Conservation (phyloP, 1,139 yeast genomes). For the Debaryomyces coudertii region DNA sequence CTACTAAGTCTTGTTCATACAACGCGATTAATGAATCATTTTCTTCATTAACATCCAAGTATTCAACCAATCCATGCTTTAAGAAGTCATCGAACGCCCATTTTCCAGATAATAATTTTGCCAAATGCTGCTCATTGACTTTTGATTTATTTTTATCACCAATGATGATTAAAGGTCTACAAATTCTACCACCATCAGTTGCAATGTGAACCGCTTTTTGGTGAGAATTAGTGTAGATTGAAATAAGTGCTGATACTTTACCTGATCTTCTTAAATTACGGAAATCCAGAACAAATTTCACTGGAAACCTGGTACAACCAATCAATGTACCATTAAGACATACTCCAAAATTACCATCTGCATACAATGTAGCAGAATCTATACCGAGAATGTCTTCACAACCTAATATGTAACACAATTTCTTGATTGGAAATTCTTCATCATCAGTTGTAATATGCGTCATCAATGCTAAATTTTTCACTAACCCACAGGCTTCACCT, state of each 20-base stretch:
- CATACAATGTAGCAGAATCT: slow-evolving; percentile 83
- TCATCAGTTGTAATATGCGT: slow-evolving; percentile 98
- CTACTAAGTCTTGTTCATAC: slow-evolving; percentile 61
- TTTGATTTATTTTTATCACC: slow-evolving; percentile 64
- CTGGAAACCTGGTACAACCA: slow-evolving; percentile 88
- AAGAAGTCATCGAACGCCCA: slow-evolving; percentile 90
- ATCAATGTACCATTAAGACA: slow-evolving; percentile 91
- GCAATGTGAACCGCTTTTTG: slow-evolving; percentile 96
- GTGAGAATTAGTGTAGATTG: slow-evolving; percentile 86
- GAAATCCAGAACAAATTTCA: slow-evolving; percentile 75
- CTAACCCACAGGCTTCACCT: slow-evolving; percentile 99
- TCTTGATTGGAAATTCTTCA: slow-evolving; percentile 86
- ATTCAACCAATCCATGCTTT: slow-evolving; percentile 85
- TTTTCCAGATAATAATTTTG: slow-evolving; percentile 62
- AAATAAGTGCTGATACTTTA: slow-evolving; percentile 84
- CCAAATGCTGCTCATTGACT: slow-evolving; percentile 73
- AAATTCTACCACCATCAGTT: slow-evolving; percentile 97
- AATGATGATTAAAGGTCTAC: slow-evolving; percentile 93
- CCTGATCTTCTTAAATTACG: slow-evolving; percentile 84
- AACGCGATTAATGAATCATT: slow-evolving; percentile 93
- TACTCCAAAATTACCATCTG: slow-evolving; percentile 78
- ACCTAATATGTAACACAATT: slow-evolving; percentile 79
- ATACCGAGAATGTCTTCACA: slow-evolving; percentile 83
- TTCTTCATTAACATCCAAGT: slow-evolving; percentile 96
- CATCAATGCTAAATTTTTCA: slow-evolving; percentile 94